Conservation (phyloP, 2,329 filamentous ascomycete genomes). For the Arthrinium phaeospermum region DNA sequence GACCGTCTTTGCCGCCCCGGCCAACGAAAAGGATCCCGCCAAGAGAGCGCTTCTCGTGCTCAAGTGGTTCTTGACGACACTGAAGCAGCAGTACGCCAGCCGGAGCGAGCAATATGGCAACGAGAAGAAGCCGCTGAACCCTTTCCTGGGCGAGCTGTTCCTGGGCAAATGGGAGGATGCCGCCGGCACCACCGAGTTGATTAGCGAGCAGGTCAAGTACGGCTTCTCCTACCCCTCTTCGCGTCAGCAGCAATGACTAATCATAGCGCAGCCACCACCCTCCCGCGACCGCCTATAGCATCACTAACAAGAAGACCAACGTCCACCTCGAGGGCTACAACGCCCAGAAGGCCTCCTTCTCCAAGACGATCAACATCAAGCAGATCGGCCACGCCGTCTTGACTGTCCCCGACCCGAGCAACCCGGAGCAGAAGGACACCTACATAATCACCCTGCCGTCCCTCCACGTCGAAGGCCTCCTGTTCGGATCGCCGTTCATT, state of each 20-base stretch:
- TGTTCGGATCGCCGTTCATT: conserved; percentile 54
- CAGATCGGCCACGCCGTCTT: conserved; percentile 57
- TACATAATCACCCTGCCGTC: conserved; percentile 56
- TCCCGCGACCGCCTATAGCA: conserved; percentile 59
- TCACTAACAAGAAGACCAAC: conserved; percentile 47
- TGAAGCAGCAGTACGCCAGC: conserved; percentile 48
- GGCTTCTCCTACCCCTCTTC: not conserved
- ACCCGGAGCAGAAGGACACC: conserved; percentile 48
- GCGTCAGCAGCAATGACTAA: conserved; percentile 21
- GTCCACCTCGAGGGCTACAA: conserved; percentile 57
- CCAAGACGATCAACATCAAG: conserved; percentile 53
- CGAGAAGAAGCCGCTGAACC: conserved; percentile 57
- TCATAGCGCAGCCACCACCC: conserved; percentile 51
- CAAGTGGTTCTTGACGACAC: conserved; percentile 51
- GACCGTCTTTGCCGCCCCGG: conserved; percentile 52
- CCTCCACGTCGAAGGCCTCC: conserved; percentile 53
- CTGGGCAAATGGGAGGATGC: conserved; percentile 42
- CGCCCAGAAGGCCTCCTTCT: conserved; percentile 58
- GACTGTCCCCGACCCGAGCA: conserved; percentile 48
- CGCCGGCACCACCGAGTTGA: conserved; percentile 38
- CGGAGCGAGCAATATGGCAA: conserved; percentile 39
- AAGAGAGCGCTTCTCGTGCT: conserved; percentile 50
- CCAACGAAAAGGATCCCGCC: conserved; percentile 45
- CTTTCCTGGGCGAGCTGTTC: conserved; percentile 54
- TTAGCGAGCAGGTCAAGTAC: conserved; percentile 52